Conservation (phyloP, 352 stramenopile genomes). For the Phytophthora pistaciae region DNA sequence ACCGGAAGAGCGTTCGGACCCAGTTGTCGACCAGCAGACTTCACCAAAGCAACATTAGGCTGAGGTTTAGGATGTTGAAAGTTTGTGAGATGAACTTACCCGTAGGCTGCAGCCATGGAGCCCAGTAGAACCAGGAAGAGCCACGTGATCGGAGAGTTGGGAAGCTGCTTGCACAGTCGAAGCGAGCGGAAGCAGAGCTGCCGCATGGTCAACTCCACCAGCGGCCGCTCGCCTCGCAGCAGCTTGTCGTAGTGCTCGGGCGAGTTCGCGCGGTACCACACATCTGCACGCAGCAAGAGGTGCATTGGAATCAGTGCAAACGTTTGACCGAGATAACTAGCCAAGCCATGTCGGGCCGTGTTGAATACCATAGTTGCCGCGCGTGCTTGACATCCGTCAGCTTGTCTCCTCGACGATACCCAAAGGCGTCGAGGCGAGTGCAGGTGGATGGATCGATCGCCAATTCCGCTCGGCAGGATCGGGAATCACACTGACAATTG, state of each 20-base stretch:
- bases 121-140: conserved; percentile 78
- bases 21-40: conserved; percentile 82
- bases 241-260: conserved; percentile 79
- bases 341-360: neutral
- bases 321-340: neutral
- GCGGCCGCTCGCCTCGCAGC: conserved; percentile 64
- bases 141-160: conserved; percentile 88
- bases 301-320: neutral
- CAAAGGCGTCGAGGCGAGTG: neutral
- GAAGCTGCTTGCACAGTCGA: conserved; percentile 79
- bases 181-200: conserved; percentile 78
- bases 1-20: conserved; percentile 73
- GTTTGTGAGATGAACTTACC: conserved; percentile 39
- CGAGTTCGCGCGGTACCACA: conserved; percentile 73
- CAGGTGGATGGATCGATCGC: neutral
- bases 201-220: conserved; percentile 67
- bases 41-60: neutral
- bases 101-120: conserved; percentile 67
- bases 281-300: conserved; percentile 44
- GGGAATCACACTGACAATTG: neutral
- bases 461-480: neutral
- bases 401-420: neutral
- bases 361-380: conserved; percentile 32
- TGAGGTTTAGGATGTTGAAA: neutral
- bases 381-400: conserved; percentile 20